phyloP scores from a whole-genome alignment of 2,329 filamentous ascomycete genomes.

The Stagonosporopsis chrysanthemi region DNA sequence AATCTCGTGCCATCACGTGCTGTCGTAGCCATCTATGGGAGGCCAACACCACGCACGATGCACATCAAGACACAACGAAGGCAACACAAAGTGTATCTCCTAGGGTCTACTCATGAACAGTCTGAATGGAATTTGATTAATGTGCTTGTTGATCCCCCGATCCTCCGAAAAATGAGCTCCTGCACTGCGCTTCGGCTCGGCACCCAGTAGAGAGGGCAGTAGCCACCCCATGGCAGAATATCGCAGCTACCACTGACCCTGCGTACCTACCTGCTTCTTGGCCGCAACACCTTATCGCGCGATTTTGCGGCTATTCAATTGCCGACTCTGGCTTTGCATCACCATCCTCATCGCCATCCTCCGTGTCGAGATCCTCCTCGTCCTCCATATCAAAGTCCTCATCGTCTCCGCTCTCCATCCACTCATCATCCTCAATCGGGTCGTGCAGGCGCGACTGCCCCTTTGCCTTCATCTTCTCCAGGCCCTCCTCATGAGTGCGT shows the following conservation, averaged over 20 bases:
- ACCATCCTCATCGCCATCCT: constrained; percentile 6
- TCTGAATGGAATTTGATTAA: neutral
- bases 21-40: no score
- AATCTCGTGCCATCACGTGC: no score
- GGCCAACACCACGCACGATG: neutral
- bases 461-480: constrained; percentile 9
- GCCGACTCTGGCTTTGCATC: neutral
- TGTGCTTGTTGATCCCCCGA: neutral
- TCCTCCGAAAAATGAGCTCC: neutral
- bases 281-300: neutral
- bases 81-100: neutral
- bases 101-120: neutral
- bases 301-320: neutral
- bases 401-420: constrained; percentile 20
- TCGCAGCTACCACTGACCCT: neutral
- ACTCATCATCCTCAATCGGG: constrained; percentile 9
- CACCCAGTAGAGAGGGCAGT: neutral
- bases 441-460: constrained; percentile 1
- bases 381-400: constrained; percentile 16
- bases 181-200: neutral
- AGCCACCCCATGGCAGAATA: neutral
- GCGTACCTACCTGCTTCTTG: neutral
- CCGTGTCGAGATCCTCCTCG: neutral
- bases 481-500: constrained; percentile 9
- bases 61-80: neutral